Base-by-base conservation (phyloP, 164 flowering plant genomes). In the Cinnamomum micranthum region DNA sequence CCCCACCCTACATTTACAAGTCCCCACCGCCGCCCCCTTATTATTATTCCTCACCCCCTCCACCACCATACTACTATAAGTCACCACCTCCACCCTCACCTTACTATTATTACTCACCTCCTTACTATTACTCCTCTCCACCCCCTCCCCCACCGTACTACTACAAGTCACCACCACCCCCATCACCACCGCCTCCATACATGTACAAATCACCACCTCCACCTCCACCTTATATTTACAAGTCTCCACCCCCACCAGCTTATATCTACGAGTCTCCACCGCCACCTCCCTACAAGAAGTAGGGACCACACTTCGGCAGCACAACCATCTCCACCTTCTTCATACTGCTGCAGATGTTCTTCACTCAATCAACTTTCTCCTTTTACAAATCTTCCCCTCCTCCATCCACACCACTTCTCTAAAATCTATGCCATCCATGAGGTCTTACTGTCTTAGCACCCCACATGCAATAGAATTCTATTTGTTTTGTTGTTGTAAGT, bases 181-280 rank as follows among this genome's bases (percentile, higher is more conserved):
- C 75, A 15, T 6, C 41, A 35, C 9, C 60, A 2, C 71, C 64
- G 3, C 71, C 66, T 63, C 27, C 66, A 63, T 63, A 23, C 66
- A 19, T 4, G 6, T 63, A 63, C 66, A 63, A 63, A n/a, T 63
- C 66, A 25, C 77, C 62, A 52, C 51, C 27, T 1, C 77, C 77
- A 19, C 47, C 74, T 11, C 74, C 74, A 4, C 72, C 72, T 13
- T 65, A 74, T 35, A 7, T 11, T 31, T 74, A 74, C 50, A 74
- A 67, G 25, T 74, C 72, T 27, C 63, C 51, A 28, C 68, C 64
- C 25, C 68, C 22, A 19, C 28, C 20, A 2, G 35, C 72, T n/a
- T 73, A 41, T 24, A 14, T 0, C 15, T 28, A 55, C 31, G 20
- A 12, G 4, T 62, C 67, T 2, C 68, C 74, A 50, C 76, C 76